These are phyloP conservation scores for Colletotrichum sp. DNA, from an alignment of 2,329 filamentous ascomycete species.

Conservation along the genomic window DNA sequence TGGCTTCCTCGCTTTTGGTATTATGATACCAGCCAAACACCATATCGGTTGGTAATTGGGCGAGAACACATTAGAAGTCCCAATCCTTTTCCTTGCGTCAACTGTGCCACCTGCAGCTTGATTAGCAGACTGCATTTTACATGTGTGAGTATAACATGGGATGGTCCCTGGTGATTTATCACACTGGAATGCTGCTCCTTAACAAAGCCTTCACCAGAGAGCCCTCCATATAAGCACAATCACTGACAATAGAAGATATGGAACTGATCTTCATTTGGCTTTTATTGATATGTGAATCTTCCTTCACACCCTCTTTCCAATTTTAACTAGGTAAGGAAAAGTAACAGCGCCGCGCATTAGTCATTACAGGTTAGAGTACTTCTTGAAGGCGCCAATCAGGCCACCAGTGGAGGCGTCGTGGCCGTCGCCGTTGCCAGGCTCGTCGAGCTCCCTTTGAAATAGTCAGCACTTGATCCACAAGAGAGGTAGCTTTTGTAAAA, in stretches of 20 bases:
- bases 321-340: background rate
- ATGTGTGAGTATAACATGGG: background rate
- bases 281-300: background rate
- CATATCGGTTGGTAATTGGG: background rate
- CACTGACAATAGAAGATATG: background rate
- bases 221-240: background rate
- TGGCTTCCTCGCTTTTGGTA: too few species aligned
- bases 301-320: slow-evolving; percentile 3
- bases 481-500: background rate
- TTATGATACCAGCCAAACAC: too few species aligned
- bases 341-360: slow-evolving; percentile 17
- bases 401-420: slow-evolving; percentile 91
- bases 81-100: rapidly evolving
- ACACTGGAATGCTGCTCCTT: background rate
- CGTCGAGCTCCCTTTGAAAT: slow-evolving; percentile 75
- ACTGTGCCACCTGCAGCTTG: background rate
- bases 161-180: background rate
- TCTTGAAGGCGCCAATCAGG: slow-evolving; percentile 92
- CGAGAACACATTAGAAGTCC: rapidly evolving
- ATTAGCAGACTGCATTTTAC: background rate
- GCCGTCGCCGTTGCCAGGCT: slow-evolving; percentile 69
- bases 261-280: background rate
- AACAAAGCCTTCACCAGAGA: background rate
- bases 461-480: background rate
- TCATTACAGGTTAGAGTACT: slow-evolving; percentile 59